Evolutionary conservation across 768 basidiomycete genomes (phyloP).

Genomic region (Phylloporus scabripes): DNA sequence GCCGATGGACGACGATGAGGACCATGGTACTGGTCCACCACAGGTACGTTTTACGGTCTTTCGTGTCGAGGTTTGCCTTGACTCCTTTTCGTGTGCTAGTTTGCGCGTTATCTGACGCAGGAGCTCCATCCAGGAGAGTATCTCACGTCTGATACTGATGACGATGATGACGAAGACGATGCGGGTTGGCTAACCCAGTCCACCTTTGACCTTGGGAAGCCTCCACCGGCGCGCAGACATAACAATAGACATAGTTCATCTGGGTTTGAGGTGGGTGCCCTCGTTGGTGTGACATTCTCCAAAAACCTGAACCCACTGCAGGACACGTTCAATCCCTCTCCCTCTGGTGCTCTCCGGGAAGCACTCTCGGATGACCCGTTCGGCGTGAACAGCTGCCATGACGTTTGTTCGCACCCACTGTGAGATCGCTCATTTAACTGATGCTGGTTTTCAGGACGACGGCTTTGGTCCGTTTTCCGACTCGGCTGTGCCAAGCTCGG

Average conservation of each 20-base stretch:
- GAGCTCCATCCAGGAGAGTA: conserved; percentile 64
- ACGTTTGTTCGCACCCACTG: conserved; percentile 34
- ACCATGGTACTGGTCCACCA: conserved; percentile 40
- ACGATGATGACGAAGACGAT: conserved; percentile 60
- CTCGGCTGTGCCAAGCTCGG: conserved; percentile 41
- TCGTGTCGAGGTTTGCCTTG: background rate
- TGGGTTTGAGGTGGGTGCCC: conserved; percentile 52
- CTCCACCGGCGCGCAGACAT: conserved; percentile 45
- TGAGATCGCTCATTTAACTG: background rate
- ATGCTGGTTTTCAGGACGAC: conserved; percentile 39
- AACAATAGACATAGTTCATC: conserved; percentile 43
- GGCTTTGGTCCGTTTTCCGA: conserved; percentile 82
- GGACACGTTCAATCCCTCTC: conserved; percentile 49
- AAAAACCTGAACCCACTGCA: conserved; percentile 16
- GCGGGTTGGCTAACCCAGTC: conserved; percentile 79
- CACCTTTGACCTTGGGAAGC: conserved; percentile 53
- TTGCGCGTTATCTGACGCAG: conserved; percentile 72
- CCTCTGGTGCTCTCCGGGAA: conserved; percentile 28
- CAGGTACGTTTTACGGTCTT: conserved; percentile 32
- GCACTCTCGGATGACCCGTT: conserved; percentile 47
- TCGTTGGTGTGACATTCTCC: background rate
- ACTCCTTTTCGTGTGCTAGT: conserved; percentile 38
- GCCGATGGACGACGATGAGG: conserved; percentile 44
- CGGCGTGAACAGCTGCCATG: conserved; percentile 40
- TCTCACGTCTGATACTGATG: conserved; percentile 49